Percentiles rank a stretch among this genome's conserved stretches.
These are phyloP conservation scores for Russula vinacea DNA, from an alignment of 768 basidiomycete genomes.

Conservation along the genomic window DNA sequence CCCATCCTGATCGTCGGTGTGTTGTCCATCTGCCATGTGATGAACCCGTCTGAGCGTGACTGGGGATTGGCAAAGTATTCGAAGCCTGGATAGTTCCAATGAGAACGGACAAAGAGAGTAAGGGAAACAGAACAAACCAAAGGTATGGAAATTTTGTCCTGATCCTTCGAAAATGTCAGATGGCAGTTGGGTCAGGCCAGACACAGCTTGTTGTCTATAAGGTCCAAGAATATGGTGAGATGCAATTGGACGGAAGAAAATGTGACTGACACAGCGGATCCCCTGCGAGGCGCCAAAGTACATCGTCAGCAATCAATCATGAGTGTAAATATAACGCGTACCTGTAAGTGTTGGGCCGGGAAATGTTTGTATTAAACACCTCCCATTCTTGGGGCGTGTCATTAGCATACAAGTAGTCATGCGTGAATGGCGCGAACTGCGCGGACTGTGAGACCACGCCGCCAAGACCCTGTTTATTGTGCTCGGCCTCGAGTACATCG, in stretches of 20 bases:
- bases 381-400: conserved; percentile 37
- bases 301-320: conserved; percentile 5
- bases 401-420: conserved; percentile 44
- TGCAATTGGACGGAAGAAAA: background rate
- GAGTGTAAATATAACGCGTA: conserved; percentile 24
- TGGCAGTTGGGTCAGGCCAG: conserved; percentile 47
- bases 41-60: conserved; percentile 53
- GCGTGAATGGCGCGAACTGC: conserved; percentile 64
- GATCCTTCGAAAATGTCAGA: conserved; percentile 56
- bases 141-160: conserved; percentile 48
- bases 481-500: conserved; percentile 76
- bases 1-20: conserved; percentile 49
- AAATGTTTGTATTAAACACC: conserved; percentile 39
- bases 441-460: conserved; percentile 70
- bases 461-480: conserved; percentile 50
- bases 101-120: background rate
- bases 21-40: conserved; percentile 73
- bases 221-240: conserved; percentile 1
- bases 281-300: conserved; percentile 33
- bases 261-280: conserved; percentile 47
- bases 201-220: conserved; percentile 48
- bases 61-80: conserved; percentile 70
- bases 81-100: conserved; percentile 47
- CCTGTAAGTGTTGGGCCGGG: conserved; percentile 40
- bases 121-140: conserved; percentile 37